Conservation (phyloP, 768 basidiomycete species). For the Pleurotus djamor region DNA sequence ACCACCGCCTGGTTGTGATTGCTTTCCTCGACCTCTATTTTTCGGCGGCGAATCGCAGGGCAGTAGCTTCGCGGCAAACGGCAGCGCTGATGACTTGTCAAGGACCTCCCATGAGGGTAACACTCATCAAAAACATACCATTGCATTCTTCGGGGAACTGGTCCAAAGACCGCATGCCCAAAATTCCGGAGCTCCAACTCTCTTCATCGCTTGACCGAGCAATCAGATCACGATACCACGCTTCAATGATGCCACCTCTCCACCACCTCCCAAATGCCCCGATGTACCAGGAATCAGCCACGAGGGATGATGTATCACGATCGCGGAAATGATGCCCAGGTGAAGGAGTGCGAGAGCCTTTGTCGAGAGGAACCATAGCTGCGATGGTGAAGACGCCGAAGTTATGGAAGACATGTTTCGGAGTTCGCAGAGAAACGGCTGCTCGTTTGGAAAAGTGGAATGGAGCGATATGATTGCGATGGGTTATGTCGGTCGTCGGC, state of each 20-base stretch:
- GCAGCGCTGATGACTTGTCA: constrained; percentile 35
- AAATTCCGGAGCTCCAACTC: constrained; percentile 74
- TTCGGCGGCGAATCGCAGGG: constrained; percentile 52
- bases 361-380: constrained; percentile 59
- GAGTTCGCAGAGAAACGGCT: constrained; percentile 89
- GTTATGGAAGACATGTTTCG: constrained; percentile 82
- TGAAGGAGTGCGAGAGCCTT: constrained; percentile 25
- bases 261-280: constrained; percentile 93
- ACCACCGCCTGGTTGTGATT: constrained; percentile 31
- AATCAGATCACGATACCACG: constrained; percentile 75
- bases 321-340: constrained; percentile 23
- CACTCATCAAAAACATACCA: constrained; percentile 38
- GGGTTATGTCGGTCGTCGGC: not conserved
- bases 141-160: constrained; percentile 58
- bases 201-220: constrained; percentile 65
- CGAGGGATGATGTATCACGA: constrained; percentile 41
- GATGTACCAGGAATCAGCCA: constrained; percentile 84
- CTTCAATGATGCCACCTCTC: constrained; percentile 77
- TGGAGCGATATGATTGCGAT: constrained; percentile 27
- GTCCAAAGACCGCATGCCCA: constrained; percentile 74
- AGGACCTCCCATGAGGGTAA: not conserved
- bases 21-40: constrained; percentile 55
- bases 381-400: constrained; percentile 90
- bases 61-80: constrained; percentile 47
- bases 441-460: constrained; percentile 94